phyloP scores from a whole-genome alignment of 1,284 basidiomycete genomes.

The Volvariella volvacea region DNA sequence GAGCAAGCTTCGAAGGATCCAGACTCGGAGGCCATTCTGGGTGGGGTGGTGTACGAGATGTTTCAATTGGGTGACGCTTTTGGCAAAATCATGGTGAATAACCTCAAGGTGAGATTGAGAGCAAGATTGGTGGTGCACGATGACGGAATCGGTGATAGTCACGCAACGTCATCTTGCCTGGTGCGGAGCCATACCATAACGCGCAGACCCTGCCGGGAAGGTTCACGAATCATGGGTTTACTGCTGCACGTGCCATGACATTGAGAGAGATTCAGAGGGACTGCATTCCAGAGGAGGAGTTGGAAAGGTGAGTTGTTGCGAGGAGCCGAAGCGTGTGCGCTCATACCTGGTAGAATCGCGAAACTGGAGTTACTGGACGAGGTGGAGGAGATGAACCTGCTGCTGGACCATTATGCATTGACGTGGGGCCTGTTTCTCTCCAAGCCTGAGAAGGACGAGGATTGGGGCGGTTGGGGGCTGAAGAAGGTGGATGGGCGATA shows the following conservation, averaged over 20 bases:
- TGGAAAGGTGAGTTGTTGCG: constrained; percentile 45
- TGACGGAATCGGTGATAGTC: constrained; percentile 34
- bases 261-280: constrained; percentile 61
- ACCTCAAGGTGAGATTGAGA: constrained; percentile 55
- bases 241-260: constrained; percentile 47
- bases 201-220: constrained; percentile 52
- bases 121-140: neutral
- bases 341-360: constrained; percentile 47
- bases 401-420: constrained; percentile 83
- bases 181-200: constrained; percentile 57
- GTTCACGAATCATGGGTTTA: constrained; percentile 57
- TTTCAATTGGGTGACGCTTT: constrained; percentile 80
- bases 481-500: constrained; percentile 12
- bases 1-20: constrained; percentile 3
- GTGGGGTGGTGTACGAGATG: constrained; percentile 83
- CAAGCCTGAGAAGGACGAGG: constrained; percentile 10
- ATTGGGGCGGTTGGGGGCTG: constrained; percentile 36
- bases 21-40: constrained; percentile 27
- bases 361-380: constrained; percentile 84
- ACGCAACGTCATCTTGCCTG: constrained; percentile 70
- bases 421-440: constrained; percentile 55
- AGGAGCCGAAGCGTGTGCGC: constrained; percentile 1
- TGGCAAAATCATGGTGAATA: constrained; percentile 82
- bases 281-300: constrained; percentile 49
- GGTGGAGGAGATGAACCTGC: constrained; percentile 85